These are phyloP conservation scores for Dioscorea cayenensis DNA, from an alignment of 116 monocot species.

Conservation along the genomic window DNA sequence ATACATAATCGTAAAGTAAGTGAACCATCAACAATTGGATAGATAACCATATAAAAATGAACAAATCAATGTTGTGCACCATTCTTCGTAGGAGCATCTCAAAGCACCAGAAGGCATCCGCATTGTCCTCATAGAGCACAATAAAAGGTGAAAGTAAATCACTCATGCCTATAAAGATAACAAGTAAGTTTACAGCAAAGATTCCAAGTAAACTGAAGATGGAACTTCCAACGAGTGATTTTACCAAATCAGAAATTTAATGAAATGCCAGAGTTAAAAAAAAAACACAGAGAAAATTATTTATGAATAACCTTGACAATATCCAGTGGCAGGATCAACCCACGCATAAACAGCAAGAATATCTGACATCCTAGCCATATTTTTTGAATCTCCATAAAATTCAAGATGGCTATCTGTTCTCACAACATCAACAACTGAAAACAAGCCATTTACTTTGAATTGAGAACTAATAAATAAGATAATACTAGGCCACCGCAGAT, in stretches of 20 bases:
- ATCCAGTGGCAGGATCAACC: conserved; percentile 97
- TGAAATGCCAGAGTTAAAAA: no score
- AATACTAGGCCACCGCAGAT: not conserved
- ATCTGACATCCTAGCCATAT: conserved; percentile 98
- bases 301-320: conserved; percentile 74
- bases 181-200: not conserved
- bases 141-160: conserved; percentile 98
- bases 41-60: not conserved
- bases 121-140: conserved; percentile 95
- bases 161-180: conserved; percentile 76
- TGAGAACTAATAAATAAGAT: not conserved
- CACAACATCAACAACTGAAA: conserved; percentile 95
- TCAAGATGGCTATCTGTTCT: conserved; percentile 96
- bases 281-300: conserved; percentile 2
- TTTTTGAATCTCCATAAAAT: conserved; percentile 93
- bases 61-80: conserved; percentile 27
- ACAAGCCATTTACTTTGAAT: not conserved
- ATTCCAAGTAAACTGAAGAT: not conserved
- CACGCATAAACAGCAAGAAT: conserved; percentile 99
- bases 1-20: not conserved
- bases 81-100: conserved; percentile 96
- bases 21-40: not conserved
- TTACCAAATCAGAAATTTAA: not conserved
- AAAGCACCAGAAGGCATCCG: conserved; percentile 99
- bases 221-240: not conserved